Conservation (phyloP, 352 stramenopile species). For the Thalassiosira sp. region DNA sequence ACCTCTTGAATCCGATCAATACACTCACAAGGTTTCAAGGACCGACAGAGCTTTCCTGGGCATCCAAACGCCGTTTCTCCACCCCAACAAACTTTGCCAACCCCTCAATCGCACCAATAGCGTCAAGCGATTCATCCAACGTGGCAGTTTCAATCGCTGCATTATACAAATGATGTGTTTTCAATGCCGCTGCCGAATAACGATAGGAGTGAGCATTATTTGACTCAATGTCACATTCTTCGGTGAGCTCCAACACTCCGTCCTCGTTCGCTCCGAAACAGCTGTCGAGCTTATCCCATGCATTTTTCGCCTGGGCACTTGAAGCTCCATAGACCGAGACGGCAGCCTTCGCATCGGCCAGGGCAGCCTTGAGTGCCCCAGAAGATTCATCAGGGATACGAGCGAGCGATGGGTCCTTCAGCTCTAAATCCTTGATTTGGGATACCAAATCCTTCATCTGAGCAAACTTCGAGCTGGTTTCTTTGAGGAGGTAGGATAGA, state of each 20-base stretch:
- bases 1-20: not conserved
- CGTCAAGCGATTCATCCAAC: constrained; percentile 17
- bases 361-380: constrained; percentile 6
- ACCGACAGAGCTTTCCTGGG: not conserved
- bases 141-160: constrained; percentile 16
- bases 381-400: constrained; percentile 8
- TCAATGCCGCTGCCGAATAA: constrained; percentile 20
- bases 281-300: constrained; percentile 26
- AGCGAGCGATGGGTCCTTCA: constrained; percentile 26
- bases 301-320: constrained; percentile 15
- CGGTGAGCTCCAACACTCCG: too few relatives aligned
- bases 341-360: constrained; percentile 26
- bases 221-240: constrained; percentile 18
- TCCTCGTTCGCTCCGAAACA: constrained; percentile 12
- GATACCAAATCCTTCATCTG: constrained; percentile 23
- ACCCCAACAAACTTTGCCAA: constrained; percentile 23
- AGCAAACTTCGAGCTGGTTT: constrained; percentile 18
- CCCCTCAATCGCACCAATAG: constrained; percentile 17
- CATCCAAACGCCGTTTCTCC: constrained; percentile 32
- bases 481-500: constrained; percentile 6
- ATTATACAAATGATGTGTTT: constrained; percentile 28
- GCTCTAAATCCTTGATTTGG: constrained; percentile 17
- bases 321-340: constrained; percentile 11
- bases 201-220: constrained; percentile 12
- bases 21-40: not conserved